A percentile compares a stretch with the other conserved stretches of the same genome.
phyloP scores from a whole-genome alignment of 306 rosid genomes.

The Benincasa hispida region DNA sequence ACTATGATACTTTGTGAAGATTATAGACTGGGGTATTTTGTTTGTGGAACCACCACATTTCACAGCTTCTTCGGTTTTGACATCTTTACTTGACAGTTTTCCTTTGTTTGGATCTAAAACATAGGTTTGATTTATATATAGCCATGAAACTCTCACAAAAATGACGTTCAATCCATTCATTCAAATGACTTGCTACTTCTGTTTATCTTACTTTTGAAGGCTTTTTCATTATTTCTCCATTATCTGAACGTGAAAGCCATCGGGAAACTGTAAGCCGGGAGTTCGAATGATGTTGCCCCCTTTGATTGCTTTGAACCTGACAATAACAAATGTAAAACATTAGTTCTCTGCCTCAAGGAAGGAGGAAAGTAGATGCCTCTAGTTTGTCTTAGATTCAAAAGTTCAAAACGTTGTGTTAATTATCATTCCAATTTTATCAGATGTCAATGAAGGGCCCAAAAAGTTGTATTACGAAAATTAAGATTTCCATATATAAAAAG shows the following conservation, averaged over 20 bases:
- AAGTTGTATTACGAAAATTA: background rate
- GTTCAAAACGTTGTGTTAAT: background rate
- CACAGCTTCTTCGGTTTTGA: background rate
- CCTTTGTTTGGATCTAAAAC: background rate
- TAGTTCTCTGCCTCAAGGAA: background rate
- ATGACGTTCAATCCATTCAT: background rate
- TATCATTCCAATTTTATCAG: background rate
- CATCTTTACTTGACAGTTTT: background rate
- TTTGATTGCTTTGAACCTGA: conserved; percentile 23
- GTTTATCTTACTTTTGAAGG: background rate
- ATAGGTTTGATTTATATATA: background rate
- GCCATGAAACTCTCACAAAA: background rate
- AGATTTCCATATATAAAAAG: background rate
- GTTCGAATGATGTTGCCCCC: conserved; percentile 26
- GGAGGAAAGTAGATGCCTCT: background rate
- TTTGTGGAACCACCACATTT: background rate
- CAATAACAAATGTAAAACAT: conserved; percentile 1
- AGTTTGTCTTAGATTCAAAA: background rate
- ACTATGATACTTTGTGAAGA: background rate
- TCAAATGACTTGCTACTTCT: background rate
- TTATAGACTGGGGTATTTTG: background rate
- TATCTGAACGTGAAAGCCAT: conserved; percentile 57
- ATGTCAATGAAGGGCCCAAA: background rate
- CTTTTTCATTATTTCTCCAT: conserved; percentile 15
- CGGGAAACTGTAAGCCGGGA: conserved; percentile 63